Evolutionary conservation across 306 rosid species (phyloP).

Genomic region (Trifolium subterraneum): DNA sequence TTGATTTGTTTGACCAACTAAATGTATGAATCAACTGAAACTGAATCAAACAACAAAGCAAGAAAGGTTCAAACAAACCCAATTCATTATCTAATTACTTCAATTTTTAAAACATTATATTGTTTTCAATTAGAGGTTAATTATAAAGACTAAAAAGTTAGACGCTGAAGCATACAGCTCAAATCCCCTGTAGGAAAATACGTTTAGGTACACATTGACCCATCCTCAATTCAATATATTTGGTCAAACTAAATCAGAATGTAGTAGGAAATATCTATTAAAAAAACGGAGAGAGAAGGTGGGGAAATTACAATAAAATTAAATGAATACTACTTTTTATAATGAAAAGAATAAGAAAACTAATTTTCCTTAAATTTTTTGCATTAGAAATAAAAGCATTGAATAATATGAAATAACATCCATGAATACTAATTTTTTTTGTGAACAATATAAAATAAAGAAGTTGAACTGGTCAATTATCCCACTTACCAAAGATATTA

Average conservation of each 20-base stretch:
- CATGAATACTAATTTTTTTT: too few species aligned
- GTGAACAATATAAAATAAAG: too few species aligned
- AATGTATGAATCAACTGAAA: conserved; percentile 4
- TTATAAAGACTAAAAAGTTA: neutral
- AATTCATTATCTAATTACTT: neutral
- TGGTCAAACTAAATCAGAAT: too few species aligned
- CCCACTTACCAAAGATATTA: too few species aligned
- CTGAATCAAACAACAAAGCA: neutral
- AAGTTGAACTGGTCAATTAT: too few species aligned
- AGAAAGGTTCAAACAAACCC: neutral
- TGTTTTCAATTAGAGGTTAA: neutral
- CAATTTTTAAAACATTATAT: neutral
- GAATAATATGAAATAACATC: neutral
- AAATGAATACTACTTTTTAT: neutral
- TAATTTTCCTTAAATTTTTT: too few species aligned
- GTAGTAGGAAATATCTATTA: neutral
- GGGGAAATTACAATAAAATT: too few species aligned
- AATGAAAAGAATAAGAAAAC: too few species aligned
- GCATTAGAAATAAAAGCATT: neutral
- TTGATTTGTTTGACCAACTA: neutral
- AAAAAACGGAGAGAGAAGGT: too few species aligned
- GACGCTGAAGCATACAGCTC: neutral
- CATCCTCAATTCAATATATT: too few species aligned
- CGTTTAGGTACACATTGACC: neutral
- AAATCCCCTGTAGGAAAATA: neutral